phyloP scores from a whole-genome alignment of 2,329 filamentous ascomycete genomes.

The Chalara sp. region DNA sequence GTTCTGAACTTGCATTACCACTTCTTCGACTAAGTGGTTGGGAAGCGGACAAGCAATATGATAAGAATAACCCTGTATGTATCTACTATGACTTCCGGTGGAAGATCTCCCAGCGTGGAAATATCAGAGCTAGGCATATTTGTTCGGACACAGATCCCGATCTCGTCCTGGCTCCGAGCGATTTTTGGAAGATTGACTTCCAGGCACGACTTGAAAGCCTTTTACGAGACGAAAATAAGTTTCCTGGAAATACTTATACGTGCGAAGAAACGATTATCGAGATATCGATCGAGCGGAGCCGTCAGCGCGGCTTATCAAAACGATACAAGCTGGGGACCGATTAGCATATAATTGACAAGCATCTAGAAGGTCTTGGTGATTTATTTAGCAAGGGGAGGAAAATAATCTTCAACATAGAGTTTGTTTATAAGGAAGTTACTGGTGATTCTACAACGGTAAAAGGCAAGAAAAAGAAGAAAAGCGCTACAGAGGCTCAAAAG shows the following conservation, averaged over 20 bases:
- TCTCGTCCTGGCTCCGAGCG: slow-evolving; percentile 19
- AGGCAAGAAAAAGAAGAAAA: no score
- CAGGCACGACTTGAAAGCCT: slow-evolving; percentile 8
- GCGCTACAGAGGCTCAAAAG: no score
- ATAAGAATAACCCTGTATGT: neutral
- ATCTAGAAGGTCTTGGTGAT: slow-evolving; percentile 15
- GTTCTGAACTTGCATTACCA: no score
- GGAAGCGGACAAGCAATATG: neutral
- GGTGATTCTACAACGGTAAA: slow-evolving; percentile 8
- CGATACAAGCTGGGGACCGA: slow-evolving; percentile 15
- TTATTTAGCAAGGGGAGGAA: slow-evolving; percentile 14
- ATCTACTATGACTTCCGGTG: slow-evolving; percentile 18
- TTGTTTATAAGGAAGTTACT: slow-evolving; percentile 17
- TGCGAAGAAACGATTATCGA: slow-evolving; percentile 11
- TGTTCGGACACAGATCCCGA: neutral
- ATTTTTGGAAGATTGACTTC: slow-evolving; percentile 16
- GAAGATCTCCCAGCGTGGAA: slow-evolving; percentile 17
- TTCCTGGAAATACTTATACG: slow-evolving; percentile 8
- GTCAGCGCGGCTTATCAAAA: slow-evolving; percentile 1
- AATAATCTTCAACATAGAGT: slow-evolving; percentile 15
- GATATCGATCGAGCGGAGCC: slow-evolving; percentile 13
- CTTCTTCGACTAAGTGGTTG: no score
- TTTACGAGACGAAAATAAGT: slow-evolving; percentile 8
- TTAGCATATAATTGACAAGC: slow-evolving; percentile 12
- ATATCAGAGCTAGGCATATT: slow-evolving; percentile 1